Base-by-base conservation (phyloP, 768 basidiomycete species). In the Gloeophyllum trabeum region DNA sequence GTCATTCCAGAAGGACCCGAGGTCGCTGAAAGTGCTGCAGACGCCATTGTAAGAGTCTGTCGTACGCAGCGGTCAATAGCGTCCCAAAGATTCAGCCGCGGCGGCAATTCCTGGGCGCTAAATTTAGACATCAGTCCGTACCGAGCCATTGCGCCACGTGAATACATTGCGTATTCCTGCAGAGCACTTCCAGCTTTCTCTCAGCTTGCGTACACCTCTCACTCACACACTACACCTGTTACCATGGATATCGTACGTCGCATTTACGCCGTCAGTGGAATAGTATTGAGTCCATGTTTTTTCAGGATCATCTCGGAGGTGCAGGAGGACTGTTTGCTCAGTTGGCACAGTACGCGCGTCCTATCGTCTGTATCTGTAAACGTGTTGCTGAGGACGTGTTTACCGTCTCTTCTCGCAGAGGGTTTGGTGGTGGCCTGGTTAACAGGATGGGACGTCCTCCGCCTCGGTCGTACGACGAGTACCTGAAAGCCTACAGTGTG, bases 401-500 rank as follows among this genome's bases (percentile, higher is more conserved):
- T 30, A 10, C 47, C 49, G 51, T 40, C 46, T 32, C 13, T 13
- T 2, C 40, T 45, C 48, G 24, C 50, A 82, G 79, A 46, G 75
- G 71, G 21, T 65, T 81, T 35, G 69, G 71, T 30, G 70, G 63
- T 26, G 70, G 69, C 12, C 71, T 69, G 48, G 69, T 65, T 21
- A 65, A 63, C 50, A 61, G 58, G 28, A 49, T 65, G 36, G 68
- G 71, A 13, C 66, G 72, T 5, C 50, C 75, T n/a, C 72, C 78
- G 44, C 72, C 87, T 12, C 73, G 80, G 48, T 69, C 86, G 0
- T 98, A 89, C 55, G 84, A 93, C 54, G 88, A 94, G 52, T 92
- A 94, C 63, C 71, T 91, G 51, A 92, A 86, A 56, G 96, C 93
- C 2, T 94, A 93, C 57, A 93, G 90, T 49, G 86, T 93, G 41